Evolutionary conservation across 345 rosid species (phyloP).

Genomic region (Atalantia buxifolia): DNA sequence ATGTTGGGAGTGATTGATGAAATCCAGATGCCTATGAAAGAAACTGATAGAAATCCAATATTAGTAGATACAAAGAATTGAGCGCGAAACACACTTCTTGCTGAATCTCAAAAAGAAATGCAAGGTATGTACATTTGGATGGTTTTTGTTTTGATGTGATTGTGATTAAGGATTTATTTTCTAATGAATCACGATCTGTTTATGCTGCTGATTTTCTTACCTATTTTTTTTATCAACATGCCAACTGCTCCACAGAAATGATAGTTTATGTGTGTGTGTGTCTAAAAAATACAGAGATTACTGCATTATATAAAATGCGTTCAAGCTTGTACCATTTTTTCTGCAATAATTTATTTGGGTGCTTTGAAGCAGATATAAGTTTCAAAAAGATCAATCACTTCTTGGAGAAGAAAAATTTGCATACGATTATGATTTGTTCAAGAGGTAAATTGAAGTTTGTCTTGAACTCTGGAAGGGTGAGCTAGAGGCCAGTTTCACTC

Average conservation of each 20-base stretch:
- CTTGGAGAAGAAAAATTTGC: slow-evolving; percentile 43
- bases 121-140: slow-evolving; percentile 40
- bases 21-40: slow-evolving; percentile 44
- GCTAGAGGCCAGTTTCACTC: slow-evolving; percentile 54
- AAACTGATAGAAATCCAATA: slow-evolving; percentile 36
- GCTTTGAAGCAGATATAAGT: no score
- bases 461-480: slow-evolving; percentile 62
- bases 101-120: slow-evolving; percentile 77
- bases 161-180: neutral
- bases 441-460: slow-evolving; percentile 31
- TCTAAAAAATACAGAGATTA: neutral
- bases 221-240: neutral
- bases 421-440: slow-evolving; percentile 52
- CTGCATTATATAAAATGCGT: neutral
- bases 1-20: slow-evolving; percentile 73
- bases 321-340: no score
- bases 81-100: slow-evolving; percentile 45
- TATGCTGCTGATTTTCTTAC: neutral
- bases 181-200: neutral
- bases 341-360: no score
- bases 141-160: neutral
- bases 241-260: neutral
- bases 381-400: no score
- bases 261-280: no score
- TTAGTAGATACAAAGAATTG: slow-evolving; percentile 74